A percentile compares a stretch with the other conserved stretches of the same genome.
These are phyloP conservation scores for Magnaporthiopsis rhizophila DNA, from an alignment of 2,329 filamentous ascomycete species.

Conservation along the genomic window DNA sequence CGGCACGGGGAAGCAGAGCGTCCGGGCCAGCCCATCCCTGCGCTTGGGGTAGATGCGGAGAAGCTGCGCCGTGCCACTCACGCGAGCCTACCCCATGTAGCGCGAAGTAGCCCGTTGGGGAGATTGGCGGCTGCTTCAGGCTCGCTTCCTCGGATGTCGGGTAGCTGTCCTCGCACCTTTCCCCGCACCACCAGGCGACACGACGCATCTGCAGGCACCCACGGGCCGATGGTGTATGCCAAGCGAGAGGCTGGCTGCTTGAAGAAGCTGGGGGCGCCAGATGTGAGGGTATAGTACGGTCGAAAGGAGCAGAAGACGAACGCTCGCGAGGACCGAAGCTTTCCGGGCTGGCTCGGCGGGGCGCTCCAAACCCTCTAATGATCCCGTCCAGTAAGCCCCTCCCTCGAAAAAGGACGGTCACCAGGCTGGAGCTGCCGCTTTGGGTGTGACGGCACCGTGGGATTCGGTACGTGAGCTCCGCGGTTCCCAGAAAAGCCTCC, in stretches of 20 bases:
- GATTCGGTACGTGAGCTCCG: conserved; percentile 3
- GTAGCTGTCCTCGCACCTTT: background rate
- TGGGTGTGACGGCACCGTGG: background rate
- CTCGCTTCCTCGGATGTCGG: background rate
- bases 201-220: no score
- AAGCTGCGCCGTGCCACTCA: background rate
- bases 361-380: no score
- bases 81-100: background rate
- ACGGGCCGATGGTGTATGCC: no score
- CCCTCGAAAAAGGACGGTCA: background rate
- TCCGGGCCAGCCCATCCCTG: background rate
- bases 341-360: no score
- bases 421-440: background rate
- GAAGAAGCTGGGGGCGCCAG: no score
- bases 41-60: background rate
- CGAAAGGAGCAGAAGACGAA: no score
- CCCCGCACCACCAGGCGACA: no score
- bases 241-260: no score
- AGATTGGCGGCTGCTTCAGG: background rate
- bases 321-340: no score
- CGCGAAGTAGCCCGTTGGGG: background rate
- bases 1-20: background rate
- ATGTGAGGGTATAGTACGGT: no score
- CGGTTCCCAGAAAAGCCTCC: conserved; percentile 3
- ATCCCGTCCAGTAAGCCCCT: no score